Base-by-base conservation (phyloP, 2,329 filamentous ascomycete species). In the Pestalotiopsis sp. region DNA sequence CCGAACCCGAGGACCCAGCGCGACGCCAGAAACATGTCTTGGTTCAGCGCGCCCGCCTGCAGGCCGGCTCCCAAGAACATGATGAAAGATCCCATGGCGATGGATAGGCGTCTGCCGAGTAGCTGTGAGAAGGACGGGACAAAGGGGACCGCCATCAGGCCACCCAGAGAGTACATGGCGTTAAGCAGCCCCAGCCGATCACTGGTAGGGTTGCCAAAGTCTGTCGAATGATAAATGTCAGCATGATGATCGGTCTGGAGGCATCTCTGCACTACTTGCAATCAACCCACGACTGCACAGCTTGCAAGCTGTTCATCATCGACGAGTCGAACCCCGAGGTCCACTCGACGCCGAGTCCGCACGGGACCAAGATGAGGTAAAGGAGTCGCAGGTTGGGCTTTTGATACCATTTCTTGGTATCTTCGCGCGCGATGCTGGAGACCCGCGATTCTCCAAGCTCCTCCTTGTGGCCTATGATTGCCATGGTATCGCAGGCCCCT, bases 1-100 rank as follows among this genome's bases (percentile, higher is more conserved):
- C 83, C 80, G 17, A 86, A 87, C 2, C 84, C 86, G 9, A 76
- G 67, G 4, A 74, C 69, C 72, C 75, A 86, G 84, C 66, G 86
- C 76, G 12, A 84, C 82, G 5, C 87, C 74, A 17, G 84, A 84
- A 70, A 86, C 80, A n/a, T 84, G 74, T 80, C 85, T 76, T 85
- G 74, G 75, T 70, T 84, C 49, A 78, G 67, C 66, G 67, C 84
- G 81, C 84, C 84, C 85, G 72, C 86, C 83, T 49, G 84, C 82
- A 56, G 84, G 83, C 56, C 66, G 23, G 68, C 68, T 4, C 68
- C 68, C 14, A 70, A 38, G 25, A 66, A 67, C 65, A 69, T 67
- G 61, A 69, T 58, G 2, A 69, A n/a, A 4, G 65, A 69, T 1
- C 84, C 73, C 31, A 85, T 83, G 69, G 86, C 84, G 45, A 86